Percentiles rank a stretch among this genome's conserved stretches.
These are phyloP conservation scores for Pinus albicaulis DNA, from an alignment of 75 land plant genomes.

Conservation along the genomic window DNA sequence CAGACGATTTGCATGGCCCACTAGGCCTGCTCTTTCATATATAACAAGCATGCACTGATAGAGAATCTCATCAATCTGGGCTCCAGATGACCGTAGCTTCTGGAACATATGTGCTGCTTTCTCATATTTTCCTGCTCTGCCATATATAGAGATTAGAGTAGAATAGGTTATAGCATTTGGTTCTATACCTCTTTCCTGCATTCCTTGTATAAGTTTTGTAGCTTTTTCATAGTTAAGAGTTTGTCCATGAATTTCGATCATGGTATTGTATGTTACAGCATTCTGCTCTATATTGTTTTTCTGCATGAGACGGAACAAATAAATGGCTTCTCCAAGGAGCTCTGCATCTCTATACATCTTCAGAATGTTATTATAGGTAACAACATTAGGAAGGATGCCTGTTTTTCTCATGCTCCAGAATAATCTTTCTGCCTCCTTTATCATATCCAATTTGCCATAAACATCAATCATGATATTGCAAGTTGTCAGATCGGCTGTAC, in stretches of 20 bases:
- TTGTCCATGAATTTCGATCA: slow-evolving; percentile 75
- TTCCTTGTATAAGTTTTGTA: slow-evolving; percentile 66
- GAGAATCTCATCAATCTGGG: slow-evolving; percentile 81
- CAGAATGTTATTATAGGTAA: slow-evolving; percentile 90
- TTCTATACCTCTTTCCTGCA: slow-evolving; percentile 71
- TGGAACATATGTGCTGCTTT: slow-evolving; percentile 80
- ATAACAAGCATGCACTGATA: slow-evolving; percentile 90
- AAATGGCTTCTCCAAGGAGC: slow-evolving; percentile 74
- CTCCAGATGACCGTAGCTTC: slow-evolving; percentile 68
- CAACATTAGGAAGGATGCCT: slow-evolving; percentile 61
- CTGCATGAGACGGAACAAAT: slow-evolving; percentile 83
- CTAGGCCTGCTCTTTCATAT: slow-evolving; percentile 81
- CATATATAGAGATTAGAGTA: slow-evolving; percentile 82
- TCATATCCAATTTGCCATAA: slow-evolving; percentile 88
- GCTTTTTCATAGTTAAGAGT: slow-evolving; percentile 79
- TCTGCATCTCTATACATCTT: slow-evolving; percentile 89
- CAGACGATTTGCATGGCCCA: slow-evolving; percentile 85
- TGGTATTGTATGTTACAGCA: slow-evolving; percentile 91
- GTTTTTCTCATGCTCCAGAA: slow-evolving; percentile 80
- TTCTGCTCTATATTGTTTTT: slow-evolving; percentile 65
- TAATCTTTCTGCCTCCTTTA: slow-evolving; percentile 80
- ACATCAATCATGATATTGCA: slow-evolving; percentile 95
- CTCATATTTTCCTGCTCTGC: slow-evolving; percentile 78
- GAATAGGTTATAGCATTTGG: slow-evolving; percentile 88
- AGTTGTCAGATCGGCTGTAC: slow-evolving; percentile 64